Conservation (phyloP, 148 eudicot genomes). For the Cornus florida region DNA sequence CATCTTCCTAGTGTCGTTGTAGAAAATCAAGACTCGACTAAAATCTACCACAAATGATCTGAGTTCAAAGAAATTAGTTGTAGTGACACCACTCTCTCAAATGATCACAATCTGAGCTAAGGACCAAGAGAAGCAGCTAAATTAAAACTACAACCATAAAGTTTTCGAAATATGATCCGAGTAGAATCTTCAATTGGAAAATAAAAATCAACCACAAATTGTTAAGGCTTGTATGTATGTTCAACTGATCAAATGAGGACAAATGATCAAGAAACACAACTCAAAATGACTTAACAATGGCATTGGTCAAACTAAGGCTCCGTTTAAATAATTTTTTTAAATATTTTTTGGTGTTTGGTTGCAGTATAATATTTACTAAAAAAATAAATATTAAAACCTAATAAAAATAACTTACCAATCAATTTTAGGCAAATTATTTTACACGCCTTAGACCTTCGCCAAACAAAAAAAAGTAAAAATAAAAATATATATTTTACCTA, state of each 20-base stretch:
- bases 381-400: too few species aligned
- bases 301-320: neutral
- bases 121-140: neutral
- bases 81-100: neutral
- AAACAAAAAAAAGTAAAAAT: too few species aligned
- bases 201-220: too few species aligned
- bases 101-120: neutral
- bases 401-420: too few species aligned
- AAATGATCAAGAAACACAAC: neutral
- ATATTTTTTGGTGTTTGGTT: too few species aligned
- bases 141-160: neutral
- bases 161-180: neutral
- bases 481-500: too few species aligned
- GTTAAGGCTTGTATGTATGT: neutral
- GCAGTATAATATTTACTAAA: too few species aligned
- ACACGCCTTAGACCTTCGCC: too few species aligned
- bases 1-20: slow-evolving; percentile 27
- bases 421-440: too few species aligned
- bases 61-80: neutral
- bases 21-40: neutral
- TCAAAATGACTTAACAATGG: neutral
- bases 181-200: neutral
- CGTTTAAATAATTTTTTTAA: too few species aligned
- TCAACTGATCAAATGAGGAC: neutral
- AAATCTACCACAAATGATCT: neutral